Conservation (phyloP, 768 basidiomycete species). For the Pleurotus sapidus region DNA sequence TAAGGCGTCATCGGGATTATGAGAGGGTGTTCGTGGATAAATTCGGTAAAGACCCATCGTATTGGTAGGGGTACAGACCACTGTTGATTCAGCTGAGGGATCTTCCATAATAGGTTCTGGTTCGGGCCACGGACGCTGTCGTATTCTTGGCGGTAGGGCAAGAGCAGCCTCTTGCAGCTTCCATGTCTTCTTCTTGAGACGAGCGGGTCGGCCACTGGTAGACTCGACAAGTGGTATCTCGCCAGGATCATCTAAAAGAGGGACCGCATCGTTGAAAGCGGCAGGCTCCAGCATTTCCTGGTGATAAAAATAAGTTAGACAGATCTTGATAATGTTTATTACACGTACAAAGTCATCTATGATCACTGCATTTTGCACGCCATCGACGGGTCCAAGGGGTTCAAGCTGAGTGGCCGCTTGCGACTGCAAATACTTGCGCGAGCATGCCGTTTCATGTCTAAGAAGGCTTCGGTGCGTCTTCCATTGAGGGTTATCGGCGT, state of each 20-base stretch:
- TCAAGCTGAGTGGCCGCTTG: not conserved
- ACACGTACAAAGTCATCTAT: not conserved
- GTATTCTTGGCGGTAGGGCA: not conserved
- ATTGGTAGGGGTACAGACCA: constrained; percentile 6
- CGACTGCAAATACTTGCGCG: not conserved
- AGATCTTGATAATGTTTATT: not conserved
- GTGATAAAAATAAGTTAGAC: not conserved
- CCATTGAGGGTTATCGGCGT: constrained; percentile 5
- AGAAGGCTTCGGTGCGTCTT: not conserved
- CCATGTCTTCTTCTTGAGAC: not conserved
- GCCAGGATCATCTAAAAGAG: not conserved
- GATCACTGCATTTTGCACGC: not conserved
- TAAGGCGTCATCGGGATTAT: constrained; percentile 1
- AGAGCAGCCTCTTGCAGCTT: not conserved
- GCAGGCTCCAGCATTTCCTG: not conserved
- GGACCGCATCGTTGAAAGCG: no score
- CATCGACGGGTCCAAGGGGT: not conserved
- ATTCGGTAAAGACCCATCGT: constrained; percentile 1
- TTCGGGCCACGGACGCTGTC: not conserved
- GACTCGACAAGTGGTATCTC: not conserved
- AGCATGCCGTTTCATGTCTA: not conserved
- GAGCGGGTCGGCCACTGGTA: not conserved
- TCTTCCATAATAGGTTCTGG: not conserved
- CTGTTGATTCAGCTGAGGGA: not conserved
- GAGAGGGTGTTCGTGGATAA: not conserved